Percentiles rank a stretch among this genome's conserved stretches.
phyloP scores from a whole-genome alignment of 1,284 basidiomycete species.

The Austroboletus niveus region DNA sequence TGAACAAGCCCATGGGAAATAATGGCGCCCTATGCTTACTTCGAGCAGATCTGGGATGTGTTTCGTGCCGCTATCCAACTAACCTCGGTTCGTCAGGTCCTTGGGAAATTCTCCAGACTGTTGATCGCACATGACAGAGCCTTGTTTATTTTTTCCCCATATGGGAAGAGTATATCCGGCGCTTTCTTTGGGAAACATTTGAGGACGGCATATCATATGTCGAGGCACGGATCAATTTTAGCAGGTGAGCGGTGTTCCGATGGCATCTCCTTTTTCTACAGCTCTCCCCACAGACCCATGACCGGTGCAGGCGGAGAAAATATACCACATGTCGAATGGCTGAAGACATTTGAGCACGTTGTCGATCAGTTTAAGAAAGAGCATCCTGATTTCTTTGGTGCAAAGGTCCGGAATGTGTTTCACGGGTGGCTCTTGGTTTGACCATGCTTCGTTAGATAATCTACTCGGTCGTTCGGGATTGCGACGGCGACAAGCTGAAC shows the following conservation, averaged over 20 bases:
- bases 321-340: conserved; percentile 60
- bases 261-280: not conserved
- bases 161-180: conserved; percentile 33
- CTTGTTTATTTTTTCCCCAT: conserved; percentile 27
- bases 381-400: conserved; percentile 61
- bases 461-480: conserved; percentile 62
- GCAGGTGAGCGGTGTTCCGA: conserved; percentile 41
- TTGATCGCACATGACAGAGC: conserved; percentile 10
- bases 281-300: conserved; percentile 40
- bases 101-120: not conserved
- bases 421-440: conserved; percentile 3
- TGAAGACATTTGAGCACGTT: conserved; percentile 56
- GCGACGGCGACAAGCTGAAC: conserved; percentile 56
- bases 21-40: not conserved
- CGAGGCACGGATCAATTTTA: conserved; percentile 71
- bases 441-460: conserved; percentile 50
- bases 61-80: conserved; percentile 55
- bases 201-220: conserved; percentile 74
- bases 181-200: conserved; percentile 62
- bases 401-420: conserved; percentile 42
- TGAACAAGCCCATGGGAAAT: not conserved
- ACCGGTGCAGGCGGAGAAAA: conserved; percentile 56
- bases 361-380: conserved; percentile 55
- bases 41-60: conserved; percentile 66
- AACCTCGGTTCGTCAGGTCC: conserved; percentile 40